Evolutionary conservation across 2,329 filamentous ascomycete genomes (phyloP).

Genomic region (Colletotrichum nymphaeae): DNA sequence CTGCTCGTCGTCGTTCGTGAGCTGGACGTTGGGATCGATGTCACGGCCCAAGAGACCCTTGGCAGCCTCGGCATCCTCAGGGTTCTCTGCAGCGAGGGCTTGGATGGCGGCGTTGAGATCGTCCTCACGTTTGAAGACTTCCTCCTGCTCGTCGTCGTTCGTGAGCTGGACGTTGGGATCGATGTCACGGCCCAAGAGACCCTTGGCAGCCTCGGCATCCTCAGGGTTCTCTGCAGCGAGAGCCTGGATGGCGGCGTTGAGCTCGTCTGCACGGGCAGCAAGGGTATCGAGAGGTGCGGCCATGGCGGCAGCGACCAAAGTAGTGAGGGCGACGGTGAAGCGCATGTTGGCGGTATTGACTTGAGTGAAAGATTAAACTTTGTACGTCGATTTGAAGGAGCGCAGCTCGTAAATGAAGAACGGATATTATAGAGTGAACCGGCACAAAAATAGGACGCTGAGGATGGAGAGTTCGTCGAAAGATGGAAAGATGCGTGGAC

Average conservation of each 20-base stretch:
- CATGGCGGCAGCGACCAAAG: conserved; percentile 26
- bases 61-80: conserved; percentile 11
- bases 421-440: background rate
- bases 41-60: conserved; percentile 11
- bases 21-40: background rate
- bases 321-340: conserved; percentile 27
- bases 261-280: conserved; percentile 14
- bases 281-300: conserved; percentile 19
- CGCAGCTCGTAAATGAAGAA: conserved; percentile 13
- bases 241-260: conserved; percentile 4
- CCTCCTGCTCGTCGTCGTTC: background rate
- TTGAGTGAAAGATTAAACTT: background rate
- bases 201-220: conserved; percentile 12
- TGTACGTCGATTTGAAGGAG: background rate
- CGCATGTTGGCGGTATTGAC: conserved; percentile 19
- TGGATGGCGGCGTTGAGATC: conserved; percentile 4
- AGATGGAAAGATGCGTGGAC: background rate
- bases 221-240: conserved; percentile 20
- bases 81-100: conserved; percentile 16
- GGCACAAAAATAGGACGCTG: conserved; percentile 1
- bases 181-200: conserved; percentile 2
- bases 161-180: background rate
- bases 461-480: background rate
- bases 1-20: background rate
- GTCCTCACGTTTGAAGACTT: conserved; percentile 10